phyloP scores from a whole-genome alignment of 2,329 filamentous ascomycete species.

The Alternaria sp. region DNA sequence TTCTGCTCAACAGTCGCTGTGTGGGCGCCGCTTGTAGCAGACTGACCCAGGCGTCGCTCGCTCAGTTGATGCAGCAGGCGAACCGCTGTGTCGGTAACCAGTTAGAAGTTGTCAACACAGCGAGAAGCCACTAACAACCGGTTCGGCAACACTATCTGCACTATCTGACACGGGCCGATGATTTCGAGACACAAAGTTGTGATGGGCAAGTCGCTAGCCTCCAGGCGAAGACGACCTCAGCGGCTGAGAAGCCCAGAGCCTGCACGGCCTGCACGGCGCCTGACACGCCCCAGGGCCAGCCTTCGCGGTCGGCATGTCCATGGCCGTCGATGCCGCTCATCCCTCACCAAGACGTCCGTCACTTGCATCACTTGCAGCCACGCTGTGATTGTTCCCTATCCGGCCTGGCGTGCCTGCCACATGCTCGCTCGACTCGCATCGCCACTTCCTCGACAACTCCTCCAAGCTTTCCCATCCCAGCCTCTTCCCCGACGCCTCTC shows the following conservation, averaged over 20 bases:
- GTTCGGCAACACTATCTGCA: constrained; percentile 2
- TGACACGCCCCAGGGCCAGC: neutral
- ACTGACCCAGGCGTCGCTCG: constrained; percentile 14
- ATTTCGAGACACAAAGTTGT: constrained; percentile 9
- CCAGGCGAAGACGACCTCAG: neutral
- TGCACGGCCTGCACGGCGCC: neutral
- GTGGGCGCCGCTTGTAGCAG: constrained; percentile 3
- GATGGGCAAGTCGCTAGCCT: constrained; percentile 1
- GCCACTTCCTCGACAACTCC: constrained; percentile 9
- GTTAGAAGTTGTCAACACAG: neutral
- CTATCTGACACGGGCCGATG: constrained; percentile 15
- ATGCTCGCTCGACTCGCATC: neutral
- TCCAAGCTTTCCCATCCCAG: neutral
- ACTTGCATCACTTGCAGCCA: neutral
- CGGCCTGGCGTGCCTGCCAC: constrained; percentile 12
- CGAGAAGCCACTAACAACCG: neutral
- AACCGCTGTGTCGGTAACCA: constrained; percentile 8
- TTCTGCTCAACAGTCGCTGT: constrained; percentile 15
- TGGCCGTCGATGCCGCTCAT: neutral
- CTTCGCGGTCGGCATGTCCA: constrained; percentile 1
- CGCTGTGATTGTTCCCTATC: neutral
- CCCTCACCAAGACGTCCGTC: neutral
- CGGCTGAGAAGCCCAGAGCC: constrained; percentile 1
- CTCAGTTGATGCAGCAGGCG: constrained; percentile 14
- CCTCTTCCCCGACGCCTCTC: neutral